Evolutionary conservation across 2,329 filamentous ascomycete genomes (phyloP).

Genomic region (Monilinia fructicola): DNA sequence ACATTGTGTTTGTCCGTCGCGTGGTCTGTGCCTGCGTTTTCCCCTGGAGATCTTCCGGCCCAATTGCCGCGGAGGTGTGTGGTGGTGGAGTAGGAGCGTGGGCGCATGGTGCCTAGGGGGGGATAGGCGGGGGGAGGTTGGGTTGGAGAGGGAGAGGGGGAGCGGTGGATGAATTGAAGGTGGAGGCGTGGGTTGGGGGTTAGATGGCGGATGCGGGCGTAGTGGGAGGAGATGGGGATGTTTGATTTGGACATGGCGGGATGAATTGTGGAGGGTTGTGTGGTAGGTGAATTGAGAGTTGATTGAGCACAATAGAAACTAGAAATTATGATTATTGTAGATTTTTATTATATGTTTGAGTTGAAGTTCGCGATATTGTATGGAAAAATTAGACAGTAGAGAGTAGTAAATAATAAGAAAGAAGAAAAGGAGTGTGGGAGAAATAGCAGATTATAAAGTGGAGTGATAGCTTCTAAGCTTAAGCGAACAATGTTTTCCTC

Average conservation of each 20-base stretch:
- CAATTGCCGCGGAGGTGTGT: not conserved
- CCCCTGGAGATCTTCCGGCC: not conserved
- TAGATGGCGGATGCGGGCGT: conserved; percentile 9
- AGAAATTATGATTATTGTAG: not conserved
- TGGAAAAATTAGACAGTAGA: not conserved
- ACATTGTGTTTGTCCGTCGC: conserved; percentile 2
- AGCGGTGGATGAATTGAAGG: not conserved
- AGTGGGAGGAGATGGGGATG: not conserved
- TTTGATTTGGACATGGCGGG: not conserved
- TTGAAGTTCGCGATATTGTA: not conserved
- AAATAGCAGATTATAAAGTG: not conserved
- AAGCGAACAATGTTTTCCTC: not conserved
- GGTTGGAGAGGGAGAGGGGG: not conserved
- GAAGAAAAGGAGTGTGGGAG: not conserved
- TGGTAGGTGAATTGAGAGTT: not conserved
- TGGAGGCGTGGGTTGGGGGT: conserved; percentile 9
- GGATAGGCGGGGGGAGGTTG: not conserved
- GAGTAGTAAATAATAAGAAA: not conserved
- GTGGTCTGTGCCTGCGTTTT: not conserved
- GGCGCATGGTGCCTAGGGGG: not conserved
- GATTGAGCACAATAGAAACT: not conserved
- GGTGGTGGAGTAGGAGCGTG: not conserved
- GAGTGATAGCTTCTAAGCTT: not conserved
- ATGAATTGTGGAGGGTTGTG: too few relatives aligned
- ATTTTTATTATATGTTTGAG: not conserved